phyloP scores from a whole-genome alignment of 192 early-diverging fungal species.

The Rhizophagus prolifer region DNA sequence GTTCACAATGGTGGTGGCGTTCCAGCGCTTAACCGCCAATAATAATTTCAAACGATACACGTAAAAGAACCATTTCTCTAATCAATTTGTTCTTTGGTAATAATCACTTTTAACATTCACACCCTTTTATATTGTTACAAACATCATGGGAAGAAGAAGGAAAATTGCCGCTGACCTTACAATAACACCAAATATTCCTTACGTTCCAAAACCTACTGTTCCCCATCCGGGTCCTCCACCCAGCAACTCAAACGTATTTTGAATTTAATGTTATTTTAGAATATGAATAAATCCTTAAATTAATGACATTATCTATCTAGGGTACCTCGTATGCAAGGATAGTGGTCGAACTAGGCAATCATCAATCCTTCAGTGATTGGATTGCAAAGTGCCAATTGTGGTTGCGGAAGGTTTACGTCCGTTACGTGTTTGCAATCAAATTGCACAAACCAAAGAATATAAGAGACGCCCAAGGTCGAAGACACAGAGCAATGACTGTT shows the following conservation, averaged over 20 bases:
- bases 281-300: neutral
- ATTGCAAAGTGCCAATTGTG: neutral
- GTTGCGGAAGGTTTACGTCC: neutral
- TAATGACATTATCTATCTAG: neutral
- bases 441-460: neutral
- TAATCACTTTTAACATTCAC: slow-evolving; percentile 7
- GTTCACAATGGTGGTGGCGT: neutral
- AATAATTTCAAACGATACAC: neutral
- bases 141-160: neutral
- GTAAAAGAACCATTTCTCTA: slow-evolving; percentile 5
- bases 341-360: neutral
- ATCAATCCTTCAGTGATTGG: neutral
- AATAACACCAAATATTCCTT: neutral
- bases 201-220: neutral
- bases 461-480: neutral
- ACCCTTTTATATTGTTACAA: neutral
- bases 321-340: neutral
- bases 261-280: slow-evolving; percentile 18
- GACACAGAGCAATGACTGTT: neutral
- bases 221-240: slow-evolving; percentile 11
- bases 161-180: neutral
- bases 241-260: neutral
- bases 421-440: neutral
- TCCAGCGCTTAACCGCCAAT: slow-evolving; percentile 2
- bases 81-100: neutral